Evolutionary conservation across 2,329 filamentous ascomycete species (phyloP).

Genomic region (Nakataea oryzae): DNA sequence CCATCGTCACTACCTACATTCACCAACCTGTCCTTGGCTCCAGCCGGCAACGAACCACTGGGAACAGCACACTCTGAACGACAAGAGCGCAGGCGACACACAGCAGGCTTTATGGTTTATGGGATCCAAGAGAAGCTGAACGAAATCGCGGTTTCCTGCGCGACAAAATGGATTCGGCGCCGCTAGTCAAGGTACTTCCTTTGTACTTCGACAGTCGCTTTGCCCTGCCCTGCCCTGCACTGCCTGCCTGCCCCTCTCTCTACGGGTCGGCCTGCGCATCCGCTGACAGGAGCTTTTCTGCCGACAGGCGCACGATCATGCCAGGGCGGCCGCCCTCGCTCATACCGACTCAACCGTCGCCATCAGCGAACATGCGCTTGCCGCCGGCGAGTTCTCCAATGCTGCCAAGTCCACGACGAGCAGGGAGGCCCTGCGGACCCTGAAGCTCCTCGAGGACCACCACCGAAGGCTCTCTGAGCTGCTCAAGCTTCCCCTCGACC

Average conservation of each 20-base stretch:
- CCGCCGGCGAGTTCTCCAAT: conserved; percentile 79
- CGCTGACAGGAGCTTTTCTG: conserved; percentile 12
- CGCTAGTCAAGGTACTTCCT: conserved; percentile 50
- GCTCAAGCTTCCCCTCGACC: conserved; percentile 57
- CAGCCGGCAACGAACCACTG: background rate
- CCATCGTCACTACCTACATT: background rate
- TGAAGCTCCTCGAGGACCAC: conserved; percentile 78
- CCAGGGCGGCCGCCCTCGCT: conserved; percentile 67
- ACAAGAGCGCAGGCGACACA: background rate
- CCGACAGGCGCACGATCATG: conserved; percentile 73
- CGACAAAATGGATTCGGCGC: conserved; percentile 56
- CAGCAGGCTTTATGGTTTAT: background rate
- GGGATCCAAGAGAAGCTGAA: background rate
- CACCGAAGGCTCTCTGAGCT: conserved; percentile 76
- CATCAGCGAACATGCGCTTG: conserved; percentile 77
- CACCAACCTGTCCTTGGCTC: background rate
- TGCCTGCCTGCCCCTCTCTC: conserved; percentile 2
- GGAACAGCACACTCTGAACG: background rate
- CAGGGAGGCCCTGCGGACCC: conserved; percentile 67
- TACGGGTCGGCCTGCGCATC: conserved; percentile 4
- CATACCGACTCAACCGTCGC: conserved; percentile 71
- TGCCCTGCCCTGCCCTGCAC: too few relatives aligned
- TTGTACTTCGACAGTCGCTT: background rate
- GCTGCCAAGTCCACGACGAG: conserved; percentile 63
- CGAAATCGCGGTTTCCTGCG: background rate